A percentile compares a stretch with the other conserved stretches of the same genome.
Conservation (phyloP, 2,329 filamentous ascomycete species). For the Epichloe coenophiala region DNA sequence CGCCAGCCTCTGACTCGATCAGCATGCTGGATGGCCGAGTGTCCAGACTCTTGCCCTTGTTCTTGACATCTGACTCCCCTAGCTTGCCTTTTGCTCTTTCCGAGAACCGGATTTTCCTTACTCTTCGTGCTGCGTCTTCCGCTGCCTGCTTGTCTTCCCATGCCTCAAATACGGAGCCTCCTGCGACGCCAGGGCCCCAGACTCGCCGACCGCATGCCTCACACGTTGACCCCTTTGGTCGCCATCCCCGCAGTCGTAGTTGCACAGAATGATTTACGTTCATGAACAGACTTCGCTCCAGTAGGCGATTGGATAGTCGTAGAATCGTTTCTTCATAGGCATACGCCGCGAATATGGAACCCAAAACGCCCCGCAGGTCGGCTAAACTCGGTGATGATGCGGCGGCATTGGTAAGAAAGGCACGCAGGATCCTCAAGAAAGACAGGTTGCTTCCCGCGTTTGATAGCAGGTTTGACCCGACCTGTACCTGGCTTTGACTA, state of each 20-base stretch:
- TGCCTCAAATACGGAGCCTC: slow-evolving; percentile 61
- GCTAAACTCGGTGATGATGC: slow-evolving; percentile 72
- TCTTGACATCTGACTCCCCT: slow-evolving; percentile 19
- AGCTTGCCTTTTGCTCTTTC: slow-evolving; percentile 25
- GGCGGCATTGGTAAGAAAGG: slow-evolving; percentile 75
- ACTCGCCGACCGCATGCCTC: slow-evolving; percentile 70
- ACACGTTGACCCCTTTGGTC: slow-evolving; percentile 73
- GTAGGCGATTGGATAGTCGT: slow-evolving; percentile 66
- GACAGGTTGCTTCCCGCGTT: slow-evolving; percentile 46
- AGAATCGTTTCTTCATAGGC: slow-evolving; percentile 89
- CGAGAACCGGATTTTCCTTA: slow-evolving; percentile 23
- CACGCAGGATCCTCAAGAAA: slow-evolving; percentile 78
- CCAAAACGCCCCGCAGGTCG: slow-evolving; percentile 71
- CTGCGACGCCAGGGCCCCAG: slow-evolving; percentile 74
- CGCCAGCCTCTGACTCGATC: slow-evolving; percentile 16
- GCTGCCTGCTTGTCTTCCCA: slow-evolving; percentile 55
- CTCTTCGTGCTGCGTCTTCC: slow-evolving; percentile 32
- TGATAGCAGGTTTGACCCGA: slow-evolving; percentile 21
- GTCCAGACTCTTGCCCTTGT: slow-evolving; percentile 30
- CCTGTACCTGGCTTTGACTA: slow-evolving; percentile 21
- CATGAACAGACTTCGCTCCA: slow-evolving; percentile 80
- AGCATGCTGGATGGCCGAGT: slow-evolving; percentile 28
- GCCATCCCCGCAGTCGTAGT: slow-evolving; percentile 75
- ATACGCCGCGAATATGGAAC: slow-evolving; percentile 88
- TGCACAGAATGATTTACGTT: slow-evolving; percentile 63